Evolutionary conservation across 371 early-diverging fungal genomes (phyloP).

Genomic region (Capniomyces stellatus): DNA sequence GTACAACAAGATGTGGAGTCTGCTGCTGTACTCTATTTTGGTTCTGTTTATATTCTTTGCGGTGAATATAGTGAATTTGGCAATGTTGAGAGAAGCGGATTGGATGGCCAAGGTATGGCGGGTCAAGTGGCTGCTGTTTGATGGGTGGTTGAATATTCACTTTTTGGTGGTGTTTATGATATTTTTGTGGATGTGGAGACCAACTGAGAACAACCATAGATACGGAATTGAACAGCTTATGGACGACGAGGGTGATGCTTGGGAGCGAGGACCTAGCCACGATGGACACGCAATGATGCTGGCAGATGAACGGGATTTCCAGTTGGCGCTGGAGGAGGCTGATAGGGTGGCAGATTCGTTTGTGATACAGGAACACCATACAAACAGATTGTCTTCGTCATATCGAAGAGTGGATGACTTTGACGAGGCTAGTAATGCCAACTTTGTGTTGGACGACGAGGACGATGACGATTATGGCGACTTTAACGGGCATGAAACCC

Average conservation of each 20-base stretch:
- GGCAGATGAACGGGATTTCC: constrained; percentile 7
- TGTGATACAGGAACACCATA: background rate
- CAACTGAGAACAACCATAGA: constrained; percentile 77
- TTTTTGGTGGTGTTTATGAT: constrained; percentile 62
- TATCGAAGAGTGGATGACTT: background rate
- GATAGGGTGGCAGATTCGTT: constrained; percentile 1
- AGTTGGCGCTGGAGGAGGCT: constrained; percentile 2
- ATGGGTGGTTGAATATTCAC: constrained; percentile 67
- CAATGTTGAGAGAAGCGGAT: constrained; percentile 33
- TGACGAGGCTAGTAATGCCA: background rate
- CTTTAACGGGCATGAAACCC: background rate
- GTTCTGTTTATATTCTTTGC: constrained; percentile 59
- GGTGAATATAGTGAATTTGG: constrained; percentile 53
- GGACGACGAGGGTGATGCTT: constrained; percentile 19
- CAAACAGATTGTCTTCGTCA: background rate
- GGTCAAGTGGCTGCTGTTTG: constrained; percentile 77
- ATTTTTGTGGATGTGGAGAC: constrained; percentile 78
- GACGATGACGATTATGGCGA: constrained; percentile 1
- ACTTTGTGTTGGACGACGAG: constrained; percentile 6
- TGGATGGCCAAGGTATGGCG: constrained; percentile 70
- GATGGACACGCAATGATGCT: constrained; percentile 9
- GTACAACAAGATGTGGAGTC: constrained; percentile 68
- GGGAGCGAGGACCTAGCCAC: constrained; percentile 12
- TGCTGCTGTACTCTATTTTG: constrained; percentile 54
- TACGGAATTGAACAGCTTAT: constrained; percentile 41